Evolutionary conservation across 768 basidiomycete genomes (phyloP).

Genomic region (Xerocomus potaroensis): DNA sequence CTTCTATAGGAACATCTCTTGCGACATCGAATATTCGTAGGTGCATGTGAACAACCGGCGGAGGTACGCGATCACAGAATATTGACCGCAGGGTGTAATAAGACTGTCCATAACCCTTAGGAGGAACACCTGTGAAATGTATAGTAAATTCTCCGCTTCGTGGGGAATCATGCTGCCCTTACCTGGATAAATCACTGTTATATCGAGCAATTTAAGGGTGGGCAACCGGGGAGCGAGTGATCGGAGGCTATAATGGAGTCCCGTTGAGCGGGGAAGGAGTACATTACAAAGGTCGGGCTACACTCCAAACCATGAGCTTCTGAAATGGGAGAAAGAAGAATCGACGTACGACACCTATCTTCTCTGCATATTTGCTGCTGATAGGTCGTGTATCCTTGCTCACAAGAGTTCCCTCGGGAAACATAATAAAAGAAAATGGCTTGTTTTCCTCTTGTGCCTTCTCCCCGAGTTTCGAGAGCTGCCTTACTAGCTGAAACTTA

Average conservation of each 20-base stretch:
- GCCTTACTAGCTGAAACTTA: slow-evolving; percentile 56
- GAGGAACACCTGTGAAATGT: slow-evolving; percentile 53
- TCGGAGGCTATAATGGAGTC: slow-evolving; percentile 79
- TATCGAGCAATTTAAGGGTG: slow-evolving; percentile 76
- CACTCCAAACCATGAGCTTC: slow-evolving; percentile 4
- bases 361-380: slow-evolving; percentile 85
- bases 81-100: slow-evolving; percentile 90
- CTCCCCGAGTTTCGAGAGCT: slow-evolving; percentile 65
- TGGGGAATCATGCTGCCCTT: slow-evolving; percentile 2
- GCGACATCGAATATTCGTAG: slow-evolving; percentile 72
- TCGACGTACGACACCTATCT: slow-evolving; percentile 75
- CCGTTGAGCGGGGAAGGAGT: slow-evolving; percentile 91
- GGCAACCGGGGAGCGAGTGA: slow-evolving; percentile 76
- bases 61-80: slow-evolving; percentile 75
- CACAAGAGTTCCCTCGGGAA: slow-evolving; percentile 95
- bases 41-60: slow-evolving; percentile 86
- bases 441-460: slow-evolving; percentile 63
- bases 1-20: slow-evolving; percentile 64
- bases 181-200: slow-evolving; percentile 92
- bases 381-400: slow-evolving; percentile 81
- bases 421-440: slow-evolving; percentile 80
- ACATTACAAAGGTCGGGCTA: slow-evolving; percentile 77
- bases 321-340: slow-evolving; percentile 2
- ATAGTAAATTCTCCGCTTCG: neutral
- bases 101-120: slow-evolving; percentile 76